phyloP scores from a whole-genome alignment of 345 rosid genomes.

The Luvunga scandens region DNA sequence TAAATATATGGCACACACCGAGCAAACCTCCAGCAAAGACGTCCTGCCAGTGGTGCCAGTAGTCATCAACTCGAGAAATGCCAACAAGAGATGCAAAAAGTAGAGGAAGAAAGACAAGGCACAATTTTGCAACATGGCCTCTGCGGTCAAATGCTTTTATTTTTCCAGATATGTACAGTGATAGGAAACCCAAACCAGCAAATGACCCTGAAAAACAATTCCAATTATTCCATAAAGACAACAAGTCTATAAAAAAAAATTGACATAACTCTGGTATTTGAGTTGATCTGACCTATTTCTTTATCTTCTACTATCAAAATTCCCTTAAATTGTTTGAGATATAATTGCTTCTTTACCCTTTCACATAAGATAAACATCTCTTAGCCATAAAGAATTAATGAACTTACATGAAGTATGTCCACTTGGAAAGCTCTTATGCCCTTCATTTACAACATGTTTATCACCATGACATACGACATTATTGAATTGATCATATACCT shows the following conservation, averaged over 20 bases:
- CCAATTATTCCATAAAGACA: not conserved
- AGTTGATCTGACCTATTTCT: not conserved
- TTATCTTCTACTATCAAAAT: not conserved
- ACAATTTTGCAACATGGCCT: constrained; percentile 76
- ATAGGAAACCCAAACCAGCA: constrained; percentile 58
- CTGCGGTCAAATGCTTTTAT: constrained; percentile 57
- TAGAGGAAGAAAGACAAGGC: constrained; percentile 60
- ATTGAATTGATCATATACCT: constrained; percentile 67
- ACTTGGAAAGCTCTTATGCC: constrained; percentile 91
- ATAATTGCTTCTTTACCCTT: not conserved
- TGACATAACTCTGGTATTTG: not conserved
- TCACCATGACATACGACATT: constrained; percentile 80
- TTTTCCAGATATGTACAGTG: constrained; percentile 72
- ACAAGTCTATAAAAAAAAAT: not conserved
- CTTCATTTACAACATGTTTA: constrained; percentile 65
- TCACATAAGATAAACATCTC: not conserved
- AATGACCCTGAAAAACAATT: constrained; percentile 55
- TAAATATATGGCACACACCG: constrained; percentile 35
- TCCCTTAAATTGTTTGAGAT: not conserved
- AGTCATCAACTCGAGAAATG: constrained; percentile 79
- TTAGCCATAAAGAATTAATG: not conserved
- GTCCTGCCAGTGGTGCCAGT: constrained; percentile 90
- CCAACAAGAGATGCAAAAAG: constrained; percentile 68
- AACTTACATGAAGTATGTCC: constrained; percentile 81
- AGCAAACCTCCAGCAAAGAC: constrained; percentile 78